These are phyloP conservation scores for Taxillus chinensis DNA, from an alignment of 164 flowering plant species.

Conservation along the genomic window DNA sequence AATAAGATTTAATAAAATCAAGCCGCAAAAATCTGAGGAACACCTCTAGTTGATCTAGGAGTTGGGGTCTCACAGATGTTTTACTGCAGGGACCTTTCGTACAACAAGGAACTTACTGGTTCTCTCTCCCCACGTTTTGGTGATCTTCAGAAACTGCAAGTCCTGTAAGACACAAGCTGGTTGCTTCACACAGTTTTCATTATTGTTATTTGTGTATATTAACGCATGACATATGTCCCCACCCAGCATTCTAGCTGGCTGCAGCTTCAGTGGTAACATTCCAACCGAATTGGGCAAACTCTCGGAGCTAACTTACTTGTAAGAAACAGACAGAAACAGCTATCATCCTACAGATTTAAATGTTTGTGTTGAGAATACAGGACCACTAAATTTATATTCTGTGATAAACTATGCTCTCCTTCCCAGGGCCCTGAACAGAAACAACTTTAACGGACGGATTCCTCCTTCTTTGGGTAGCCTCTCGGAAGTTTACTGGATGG, in stretches of 20 bases:
- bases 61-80: background rate
- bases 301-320: constrained; percentile 61
- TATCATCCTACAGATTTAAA: background rate
- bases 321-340: constrained; percentile 15
- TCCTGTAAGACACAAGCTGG: constrained; percentile 41
- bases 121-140: constrained; percentile 58
- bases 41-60: background rate
- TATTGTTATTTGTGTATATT: background rate
- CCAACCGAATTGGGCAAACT: constrained; percentile 81
- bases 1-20: background rate
- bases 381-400: background rate
- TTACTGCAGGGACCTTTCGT: constrained; percentile 70
- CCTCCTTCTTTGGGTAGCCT: constrained; percentile 78
- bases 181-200: background rate
- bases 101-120: constrained; percentile 62
- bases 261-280: constrained; percentile 65
- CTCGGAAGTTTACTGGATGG: constrained; percentile 79
- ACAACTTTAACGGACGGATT: constrained; percentile 64
- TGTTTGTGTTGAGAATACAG: too few relatives aligned
- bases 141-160: constrained; percentile 45
- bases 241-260: constrained; percentile 71
- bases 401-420: background rate
- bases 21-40: too few relatives aligned
- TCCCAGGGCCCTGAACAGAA: constrained; percentile 79
- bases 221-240: background rate